Evolutionary conservation across 192 early-diverging fungal genomes (phyloP), one percentile per base, ranked within the genome.

Genomic region (Chytriomyces confervae): DNA sequence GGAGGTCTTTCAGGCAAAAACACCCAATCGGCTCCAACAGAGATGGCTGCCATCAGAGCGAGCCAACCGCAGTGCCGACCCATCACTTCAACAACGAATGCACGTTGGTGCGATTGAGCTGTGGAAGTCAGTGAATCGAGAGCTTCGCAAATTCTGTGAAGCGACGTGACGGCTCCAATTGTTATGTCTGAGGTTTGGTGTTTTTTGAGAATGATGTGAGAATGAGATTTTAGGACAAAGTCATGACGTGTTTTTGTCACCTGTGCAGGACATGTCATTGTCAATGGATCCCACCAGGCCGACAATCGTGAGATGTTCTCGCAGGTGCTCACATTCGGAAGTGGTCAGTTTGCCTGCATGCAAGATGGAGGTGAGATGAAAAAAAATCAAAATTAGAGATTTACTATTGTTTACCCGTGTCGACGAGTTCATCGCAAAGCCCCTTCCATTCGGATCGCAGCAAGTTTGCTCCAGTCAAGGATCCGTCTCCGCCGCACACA

Each of bases 51-150:
- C 81, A 83, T 80, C 0, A 83, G 84, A 29, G 93, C 94, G 46
- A 95, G 82, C 97, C 97, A 99, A 20, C 97, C 97, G 80, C 97
- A 99, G 79, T 97, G 94, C 53, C 97, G 91, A 9, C 96, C 97
- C 97, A 99, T 99, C 47, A 99, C 97, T 76, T 99, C 97, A 48
- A 99, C 90, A 11, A 99, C 95, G 79, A 99, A 99, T 7, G 97
- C 97, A 63, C 97, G 93, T 67, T 94, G 94, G 80, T 99, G 97
- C 80, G 94, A 95, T 50, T 91, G 88, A 0, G 97, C 97, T 4
- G 97, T 99, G 50, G 94, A 94, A 1, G 91, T 89, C 53, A 99
- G 93, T 0, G 94, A 92, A 79, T 99, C 97, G 2, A 99, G 91
- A 50, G 92, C 89, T 79, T 99, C 97, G 83, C 97, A 99, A 78